Base-by-base conservation (phyloP, 2,329 filamentous ascomycete species). In the Stachybotrys elegans region DNA sequence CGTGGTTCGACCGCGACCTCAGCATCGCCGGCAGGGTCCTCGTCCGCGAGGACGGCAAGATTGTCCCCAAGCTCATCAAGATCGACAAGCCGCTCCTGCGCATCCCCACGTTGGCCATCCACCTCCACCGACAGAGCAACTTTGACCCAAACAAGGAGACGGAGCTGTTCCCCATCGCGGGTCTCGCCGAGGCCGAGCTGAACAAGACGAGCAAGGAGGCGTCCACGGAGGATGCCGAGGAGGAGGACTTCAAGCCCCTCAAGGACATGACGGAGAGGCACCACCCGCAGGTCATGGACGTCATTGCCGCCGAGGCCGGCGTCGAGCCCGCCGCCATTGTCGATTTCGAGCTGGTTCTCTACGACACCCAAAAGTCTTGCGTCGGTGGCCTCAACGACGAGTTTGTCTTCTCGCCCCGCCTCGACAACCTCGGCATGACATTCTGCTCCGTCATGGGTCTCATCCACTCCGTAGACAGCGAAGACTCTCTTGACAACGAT, bases 81-180 rank as follows among this genome's bases (percentile, higher is more conserved):
- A 80, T 98, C 51, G 86, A 95, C 57, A 83, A 86, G 58, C 93
- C 93, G 14, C 86, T 98, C 55, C 77, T 97, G 52, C 81, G 93
- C 42, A 92, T 98, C 48, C 93, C 93, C 2, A 95, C 90, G 4
- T 74, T 98, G 51, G 93, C 93, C 25, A 94, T 97, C 52, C 93
- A 98, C 67, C 80, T 98, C 46, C 86, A 96, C 59, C 85, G 92
- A 44, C 83, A 88, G 56, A 78, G 86, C 57, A 88, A 77, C 50
- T 98, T 98, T 59, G 76, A 88, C 44, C 95, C 94, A 60, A 98
- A 97, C 75, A 97, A 96, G 72, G 93, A 98, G 72, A 89, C 85
- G 20, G 92, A 98, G 65, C 72, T 98, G 20, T 94, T 95, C 59
- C 93, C 93, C 5, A 96, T 98, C 58, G 83, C 86, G 19, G 93